These are phyloP conservation scores for Akanthomyces lecanii DNA, from an alignment of 2,329 filamentous ascomycete genomes.

Conservation along the genomic window DNA sequence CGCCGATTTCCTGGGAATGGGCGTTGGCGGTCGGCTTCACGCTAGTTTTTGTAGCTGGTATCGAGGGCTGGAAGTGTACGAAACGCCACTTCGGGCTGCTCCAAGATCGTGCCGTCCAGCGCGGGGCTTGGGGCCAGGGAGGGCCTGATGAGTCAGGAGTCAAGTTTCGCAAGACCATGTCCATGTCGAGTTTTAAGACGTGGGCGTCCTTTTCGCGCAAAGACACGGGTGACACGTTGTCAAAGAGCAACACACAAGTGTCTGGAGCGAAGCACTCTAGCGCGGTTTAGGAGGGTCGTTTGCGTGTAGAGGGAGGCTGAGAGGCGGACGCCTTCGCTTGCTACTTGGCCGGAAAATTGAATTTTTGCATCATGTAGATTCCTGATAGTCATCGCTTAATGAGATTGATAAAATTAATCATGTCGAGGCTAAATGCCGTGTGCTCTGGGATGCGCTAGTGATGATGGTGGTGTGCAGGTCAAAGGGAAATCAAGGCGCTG, in stretches of 20 bases:
- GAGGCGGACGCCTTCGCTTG: neutral
- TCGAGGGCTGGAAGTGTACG: conserved; percentile 67
- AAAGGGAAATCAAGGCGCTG: neutral
- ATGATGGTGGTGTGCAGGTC: neutral
- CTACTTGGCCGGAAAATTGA: neutral
- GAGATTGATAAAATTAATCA: neutral
- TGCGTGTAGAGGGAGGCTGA: too few species aligned
- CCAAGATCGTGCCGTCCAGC: conserved; percentile 47
- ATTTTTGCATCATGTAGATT: neutral
- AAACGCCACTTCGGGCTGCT: conserved; percentile 57
- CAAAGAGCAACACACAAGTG: conserved; percentile 3
- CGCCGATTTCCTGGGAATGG: conserved; percentile 71
- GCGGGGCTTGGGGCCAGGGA: conserved; percentile 50
- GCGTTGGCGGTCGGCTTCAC: conserved; percentile 61
- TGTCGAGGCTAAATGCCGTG: neutral
- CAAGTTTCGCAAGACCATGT: conserved; percentile 46
- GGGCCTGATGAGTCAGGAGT: conserved; percentile 43
- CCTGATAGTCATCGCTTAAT: neutral
- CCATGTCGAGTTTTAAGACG: conserved; percentile 48
- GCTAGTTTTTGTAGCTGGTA: conserved; percentile 59
- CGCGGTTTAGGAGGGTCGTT: conserved; percentile 3
- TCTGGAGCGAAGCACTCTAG: conserved; percentile 10
- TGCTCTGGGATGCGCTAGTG: neutral
- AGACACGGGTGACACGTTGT: conserved; percentile 36
- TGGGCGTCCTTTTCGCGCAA: conserved; percentile 41